Conservation (phyloP, 2,329 filamentous ascomycete species). For the Shiraia sp. region DNA sequence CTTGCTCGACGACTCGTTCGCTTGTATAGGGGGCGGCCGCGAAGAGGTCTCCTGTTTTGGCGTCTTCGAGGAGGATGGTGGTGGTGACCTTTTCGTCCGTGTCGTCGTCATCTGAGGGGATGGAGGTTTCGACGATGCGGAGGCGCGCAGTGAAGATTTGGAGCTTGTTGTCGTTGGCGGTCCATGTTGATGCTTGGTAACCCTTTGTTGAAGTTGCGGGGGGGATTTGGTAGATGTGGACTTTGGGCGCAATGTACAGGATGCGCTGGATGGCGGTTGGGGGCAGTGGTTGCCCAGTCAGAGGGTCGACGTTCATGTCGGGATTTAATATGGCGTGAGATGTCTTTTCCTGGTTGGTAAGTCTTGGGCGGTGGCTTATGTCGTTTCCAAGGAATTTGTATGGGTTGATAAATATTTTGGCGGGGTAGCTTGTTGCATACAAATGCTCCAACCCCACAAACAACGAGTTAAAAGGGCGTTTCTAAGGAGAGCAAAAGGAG, state of each 20-base stretch:
- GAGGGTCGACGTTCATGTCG: constrained; percentile 70
- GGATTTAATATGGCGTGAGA: too few relatives aligned
- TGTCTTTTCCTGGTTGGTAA: background rate
- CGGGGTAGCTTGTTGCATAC: constrained; percentile 18
- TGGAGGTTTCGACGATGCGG: constrained; percentile 76
- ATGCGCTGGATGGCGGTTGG: constrained; percentile 81
- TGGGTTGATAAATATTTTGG: constrained; percentile 10
- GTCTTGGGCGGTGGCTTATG: background rate
- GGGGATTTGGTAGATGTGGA: constrained; percentile 88
- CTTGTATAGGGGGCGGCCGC: constrained; percentile 79
- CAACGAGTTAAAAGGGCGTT: background rate
- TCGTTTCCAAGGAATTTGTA: too few relatives aligned
- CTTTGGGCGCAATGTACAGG: constrained; percentile 73
- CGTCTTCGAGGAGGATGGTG: constrained; percentile 79
- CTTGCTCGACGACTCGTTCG: constrained; percentile 70
- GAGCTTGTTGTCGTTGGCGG: constrained; percentile 63
- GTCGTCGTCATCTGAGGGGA: constrained; percentile 44
- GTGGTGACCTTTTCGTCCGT: constrained; percentile 65
- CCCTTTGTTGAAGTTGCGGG: constrained; percentile 77
- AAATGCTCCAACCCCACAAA: constrained; percentile 3
- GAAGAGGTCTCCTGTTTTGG: constrained; percentile 73
- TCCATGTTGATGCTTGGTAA: constrained; percentile 79
- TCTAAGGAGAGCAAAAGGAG: constrained; percentile 11
- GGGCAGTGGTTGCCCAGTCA: constrained; percentile 69
- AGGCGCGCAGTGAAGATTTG: constrained; percentile 86